Evolutionary conservation across 768 basidiomycete genomes (phyloP), one percentile per base, ranked within the genome.

Genomic region (Kwoniella europaea): DNA sequence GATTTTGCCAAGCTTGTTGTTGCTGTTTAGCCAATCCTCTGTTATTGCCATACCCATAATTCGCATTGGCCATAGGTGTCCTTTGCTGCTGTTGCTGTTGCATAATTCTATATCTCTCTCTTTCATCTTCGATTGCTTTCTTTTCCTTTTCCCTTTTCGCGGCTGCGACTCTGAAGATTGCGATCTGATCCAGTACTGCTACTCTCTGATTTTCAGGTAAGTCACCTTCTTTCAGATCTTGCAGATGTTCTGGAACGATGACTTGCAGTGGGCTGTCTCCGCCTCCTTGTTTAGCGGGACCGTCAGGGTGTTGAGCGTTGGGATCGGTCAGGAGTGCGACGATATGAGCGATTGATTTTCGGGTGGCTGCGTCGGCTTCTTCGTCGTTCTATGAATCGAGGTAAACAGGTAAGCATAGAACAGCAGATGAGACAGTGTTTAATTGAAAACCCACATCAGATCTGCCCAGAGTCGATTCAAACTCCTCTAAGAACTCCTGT

Each of bases 181-280:
- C 94, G 71, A 99, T 99, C 82, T 98, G 94, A 41, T 92, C 93
- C 72, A 98, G 92, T 71, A 98, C 94, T 65, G 94, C 90, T 5
- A 92, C 93, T 44, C 96, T 91, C 77, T 89, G 86, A 0, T 92
- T 92, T 85, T 99, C 97, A 24, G 97, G 96, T 54, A 99, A 88
- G 80, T 99, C 97, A 63, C 94, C 92, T 85, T 97, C 94, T 80
- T 94, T 92, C 54, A 99, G 87, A 84, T 98, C 97, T 84, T 93
- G 93, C 20, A 98, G 88, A 85, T 99, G 97, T n/a, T 93, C 92
- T 27, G 94, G 94, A 54, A 97, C 93, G 61, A 81, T 73, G 22
- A 82, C 76, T 67, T 79, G 71, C 52, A 76, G 57, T 9, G 76
- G 66, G 10, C 74, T 65, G 55, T 73, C 69, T 52, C 69, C 63